A percentile compares a stretch with the other conserved stretches of the same genome.
These are phyloP conservation scores for Solanum medicagineum DNA, from an alignment of 257 asterid species.

Conservation along the genomic window DNA sequence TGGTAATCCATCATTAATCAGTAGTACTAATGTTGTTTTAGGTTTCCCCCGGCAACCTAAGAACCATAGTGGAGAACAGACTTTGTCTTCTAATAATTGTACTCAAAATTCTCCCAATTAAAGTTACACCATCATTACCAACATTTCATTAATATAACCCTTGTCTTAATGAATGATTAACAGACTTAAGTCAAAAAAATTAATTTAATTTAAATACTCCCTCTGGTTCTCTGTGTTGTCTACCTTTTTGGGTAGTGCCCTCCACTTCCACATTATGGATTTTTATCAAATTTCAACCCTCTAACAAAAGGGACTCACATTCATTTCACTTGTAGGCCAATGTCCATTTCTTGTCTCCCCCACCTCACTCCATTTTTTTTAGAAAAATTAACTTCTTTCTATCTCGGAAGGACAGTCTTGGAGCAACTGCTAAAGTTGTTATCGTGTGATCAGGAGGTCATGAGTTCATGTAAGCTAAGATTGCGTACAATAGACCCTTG, in stretches of 20 bases:
- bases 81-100: neutral
- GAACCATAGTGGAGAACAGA: conserved; percentile 5
- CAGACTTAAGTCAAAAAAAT: neutral
- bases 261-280: conserved; percentile 11
- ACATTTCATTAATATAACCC: neutral
- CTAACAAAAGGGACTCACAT: neutral
- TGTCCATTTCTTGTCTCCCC: conserved; percentile 17
- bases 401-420: too few species aligned
- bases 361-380: too few species aligned
- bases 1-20: neutral
- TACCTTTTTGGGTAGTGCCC: conserved; percentile 21
- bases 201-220: neutral
- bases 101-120: neutral
- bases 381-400: too few species aligned
- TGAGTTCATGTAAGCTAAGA: too few species aligned
- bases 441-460: too few species aligned
- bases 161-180: conserved; percentile 2
- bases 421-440: too few species aligned
- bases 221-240: conserved; percentile 2
- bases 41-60: conserved; percentile 18
- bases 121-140: conserved; percentile 7
- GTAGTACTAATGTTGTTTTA: conserved; percentile 2
- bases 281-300: conserved; percentile 5
- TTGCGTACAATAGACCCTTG: too few species aligned
- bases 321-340: conserved; percentile 25